phyloP scores from a whole-genome alignment of 805 yeast genomes.

The Pichia deserticola region DNA sequence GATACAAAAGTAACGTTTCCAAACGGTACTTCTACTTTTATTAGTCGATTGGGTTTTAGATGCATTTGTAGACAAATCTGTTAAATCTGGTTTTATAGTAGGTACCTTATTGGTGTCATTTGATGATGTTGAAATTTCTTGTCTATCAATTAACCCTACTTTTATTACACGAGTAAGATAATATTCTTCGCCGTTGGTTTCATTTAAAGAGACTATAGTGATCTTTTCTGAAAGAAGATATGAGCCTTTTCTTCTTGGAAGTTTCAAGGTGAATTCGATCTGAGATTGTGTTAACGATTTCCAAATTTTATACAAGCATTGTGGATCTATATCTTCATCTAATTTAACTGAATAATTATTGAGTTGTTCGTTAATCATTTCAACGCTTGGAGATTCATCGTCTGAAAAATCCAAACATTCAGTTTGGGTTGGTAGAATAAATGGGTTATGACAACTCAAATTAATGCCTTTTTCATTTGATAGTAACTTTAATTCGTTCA shows the following conservation, averaged over 20 bases:
- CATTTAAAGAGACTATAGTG: slow-evolving; percentile 9
- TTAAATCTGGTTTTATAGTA: neutral
- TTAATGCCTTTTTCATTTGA: slow-evolving; percentile 12
- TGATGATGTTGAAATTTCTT: slow-evolving; percentile 30
- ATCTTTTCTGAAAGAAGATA: slow-evolving; percentile 17
- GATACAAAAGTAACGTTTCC: slow-evolving; percentile 42
- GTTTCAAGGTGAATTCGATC: slow-evolving; percentile 15
- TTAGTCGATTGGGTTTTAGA: neutral
- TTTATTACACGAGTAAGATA: slow-evolving; percentile 32
- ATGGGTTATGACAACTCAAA: slow-evolving; percentile 17
- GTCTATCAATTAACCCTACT: slow-evolving; percentile 33
- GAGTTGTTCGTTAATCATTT: slow-evolving; percentile 8
- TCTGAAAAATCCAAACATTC: neutral
- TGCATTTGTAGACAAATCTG: neutral
- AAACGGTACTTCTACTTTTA: slow-evolving; percentile 17
- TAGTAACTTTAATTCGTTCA: slow-evolving; percentile 10
- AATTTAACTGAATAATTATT: slow-evolving; percentile 9
- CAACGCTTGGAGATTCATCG: neutral
- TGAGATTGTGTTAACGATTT: slow-evolving; percentile 9
- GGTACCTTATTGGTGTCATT: slow-evolving; percentile 1
- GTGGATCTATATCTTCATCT: slow-evolving; percentile 14
- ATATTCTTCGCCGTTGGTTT: slow-evolving; percentile 16
- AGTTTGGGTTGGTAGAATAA: slow-evolving; percentile 9
- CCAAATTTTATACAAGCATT: slow-evolving; percentile 12
- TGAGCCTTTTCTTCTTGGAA: slow-evolving; percentile 20